These are phyloP conservation scores for Cyberlindnera subsufficiens DNA, from an alignment of 805 yeast species.

Conservation along the genomic window DNA sequence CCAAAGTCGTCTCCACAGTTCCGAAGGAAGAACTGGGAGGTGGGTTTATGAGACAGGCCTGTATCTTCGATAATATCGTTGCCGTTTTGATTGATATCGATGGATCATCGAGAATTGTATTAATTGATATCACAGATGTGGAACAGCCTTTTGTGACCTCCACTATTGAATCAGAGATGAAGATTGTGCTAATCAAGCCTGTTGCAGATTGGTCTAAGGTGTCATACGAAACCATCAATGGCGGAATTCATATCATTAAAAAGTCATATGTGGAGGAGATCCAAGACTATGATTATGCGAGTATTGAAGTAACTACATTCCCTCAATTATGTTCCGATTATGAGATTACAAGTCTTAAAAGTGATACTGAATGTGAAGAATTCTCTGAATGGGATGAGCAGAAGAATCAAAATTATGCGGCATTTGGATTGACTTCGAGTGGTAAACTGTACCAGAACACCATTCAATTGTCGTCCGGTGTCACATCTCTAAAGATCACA, in stretches of 20 bases:
- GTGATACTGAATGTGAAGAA: conserved; percentile 11
- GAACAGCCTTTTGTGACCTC: conserved; percentile 35
- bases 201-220: conserved; percentile 45
- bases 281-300: conserved; percentile 24
- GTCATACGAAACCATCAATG: conserved; percentile 59
- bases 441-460: conserved; percentile 72
- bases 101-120: conserved; percentile 41
- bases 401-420: conserved; percentile 27
- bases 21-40: conserved; percentile 29
- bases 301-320: conserved; percentile 40
- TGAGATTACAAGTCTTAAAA: conserved; percentile 34
- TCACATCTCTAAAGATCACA: conserved; percentile 74
- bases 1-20: conserved; percentile 24
- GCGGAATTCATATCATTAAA: conserved; percentile 42
- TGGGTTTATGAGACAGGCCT: conserved; percentile 58
- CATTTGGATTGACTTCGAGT: conserved; percentile 68
- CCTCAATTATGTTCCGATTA: conserved; percentile 67
- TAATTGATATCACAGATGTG: conserved; percentile 41
- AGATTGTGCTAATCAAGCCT: conserved; percentile 51
- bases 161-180: conserved; percentile 39
- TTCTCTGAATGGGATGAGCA: conserved; percentile 25
- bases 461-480: conserved; percentile 58
- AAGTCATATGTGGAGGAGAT: conserved; percentile 13
- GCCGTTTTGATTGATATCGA: conserved; percentile 56
- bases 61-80: conserved; percentile 43